Evolutionary conservation across 2,329 filamentous ascomycete species (phyloP).

Genomic region (Beauveria brongniartii): DNA sequence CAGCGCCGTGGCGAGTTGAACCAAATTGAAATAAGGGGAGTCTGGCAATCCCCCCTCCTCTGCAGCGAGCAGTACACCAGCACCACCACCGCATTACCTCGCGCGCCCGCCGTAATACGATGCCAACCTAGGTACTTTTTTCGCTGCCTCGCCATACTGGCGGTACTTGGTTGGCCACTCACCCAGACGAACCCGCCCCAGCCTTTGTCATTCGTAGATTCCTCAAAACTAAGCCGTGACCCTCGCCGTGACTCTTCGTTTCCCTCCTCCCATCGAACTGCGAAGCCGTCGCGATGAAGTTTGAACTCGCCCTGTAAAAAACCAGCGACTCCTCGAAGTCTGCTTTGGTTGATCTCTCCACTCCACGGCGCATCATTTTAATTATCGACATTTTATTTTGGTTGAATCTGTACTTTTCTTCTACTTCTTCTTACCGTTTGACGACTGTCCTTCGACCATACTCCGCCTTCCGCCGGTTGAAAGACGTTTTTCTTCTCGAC

Average conservation of each 20-base stretch:
- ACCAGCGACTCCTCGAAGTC: conserved; percentile 48
- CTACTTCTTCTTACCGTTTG: conserved; percentile 10
- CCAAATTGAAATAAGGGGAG: conserved; percentile 9
- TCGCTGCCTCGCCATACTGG: background rate
- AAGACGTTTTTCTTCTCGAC: conserved; percentile 12
- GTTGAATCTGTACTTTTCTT: conserved; percentile 14
- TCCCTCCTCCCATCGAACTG: conserved; percentile 39
- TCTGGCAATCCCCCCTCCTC: background rate
- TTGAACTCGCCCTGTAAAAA: conserved; percentile 43
- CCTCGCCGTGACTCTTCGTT: conserved; percentile 19
- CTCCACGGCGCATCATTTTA: conserved; percentile 25
- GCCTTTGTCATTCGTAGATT: conserved; percentile 15
- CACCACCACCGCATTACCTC: background rate
- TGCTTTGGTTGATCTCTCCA: conserved; percentile 37
- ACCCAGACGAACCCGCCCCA: conserved; percentile 8
- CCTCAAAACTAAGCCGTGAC: conserved; percentile 31
- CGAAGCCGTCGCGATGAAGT: conserved; percentile 43
- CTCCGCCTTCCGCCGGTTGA: background rate
- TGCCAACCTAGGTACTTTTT: background rate
- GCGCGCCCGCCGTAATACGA: conserved; percentile 1
- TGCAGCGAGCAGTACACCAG: background rate
- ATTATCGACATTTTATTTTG: conserved; percentile 14
- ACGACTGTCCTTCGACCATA: conserved; percentile 12
- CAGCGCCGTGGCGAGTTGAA: conserved; percentile 5
- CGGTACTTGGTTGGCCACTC: background rate